Evolutionary conservation across 768 basidiomycete species (phyloP).

Genomic region (Suillus discolor): DNA sequence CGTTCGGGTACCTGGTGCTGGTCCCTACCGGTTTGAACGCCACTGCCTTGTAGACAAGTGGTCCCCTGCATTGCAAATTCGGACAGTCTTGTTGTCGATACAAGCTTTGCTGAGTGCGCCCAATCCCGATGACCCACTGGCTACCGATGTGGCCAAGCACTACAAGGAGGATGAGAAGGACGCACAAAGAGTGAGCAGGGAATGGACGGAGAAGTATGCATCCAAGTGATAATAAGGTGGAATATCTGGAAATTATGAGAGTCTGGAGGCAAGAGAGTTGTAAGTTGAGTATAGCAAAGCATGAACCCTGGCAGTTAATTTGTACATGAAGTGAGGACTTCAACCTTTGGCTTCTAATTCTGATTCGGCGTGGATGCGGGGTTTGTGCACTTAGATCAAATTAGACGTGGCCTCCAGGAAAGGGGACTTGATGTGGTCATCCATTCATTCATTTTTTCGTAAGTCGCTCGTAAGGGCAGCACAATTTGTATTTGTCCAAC

Average conservation of each 20-base stretch:
- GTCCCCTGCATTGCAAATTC: conserved; percentile 98
- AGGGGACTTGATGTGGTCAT: conserved; percentile 7
- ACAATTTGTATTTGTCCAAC: conserved; percentile 10
- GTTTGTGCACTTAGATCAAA: conserved; percentile 2
- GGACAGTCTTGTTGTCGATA: conserved; percentile 94
- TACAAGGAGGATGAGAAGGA: conserved; percentile 98
- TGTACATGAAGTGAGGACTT: conserved; percentile 12
- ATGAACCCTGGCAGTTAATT: conserved; percentile 7
- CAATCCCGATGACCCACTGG: conserved; percentile 95
- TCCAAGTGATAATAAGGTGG: conserved; percentile 22
- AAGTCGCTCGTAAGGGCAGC: conserved; percentile 6
- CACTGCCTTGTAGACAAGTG: conserved; percentile 77
- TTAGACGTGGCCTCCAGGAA: conserved; percentile 4
- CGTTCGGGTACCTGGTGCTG: conserved; percentile 15
- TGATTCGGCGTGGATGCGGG: conserved; percentile 1
- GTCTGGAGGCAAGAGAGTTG: conserved; percentile 9
- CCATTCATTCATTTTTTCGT: conserved; percentile 9
- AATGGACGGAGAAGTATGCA: conserved; percentile 96
- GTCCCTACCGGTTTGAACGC: background rate
- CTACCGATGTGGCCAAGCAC: conserved; percentile 95
- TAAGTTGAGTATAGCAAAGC: conserved; percentile 11
- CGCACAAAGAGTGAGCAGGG: conserved; percentile 87
- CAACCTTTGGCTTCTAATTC: background rate
- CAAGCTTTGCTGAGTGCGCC: conserved; percentile 97
- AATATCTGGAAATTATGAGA: background rate